Evolutionary conservation across 495 filamentous ascomycete genomes (phyloP).

Genomic region (Cercophora sp.): DNA sequence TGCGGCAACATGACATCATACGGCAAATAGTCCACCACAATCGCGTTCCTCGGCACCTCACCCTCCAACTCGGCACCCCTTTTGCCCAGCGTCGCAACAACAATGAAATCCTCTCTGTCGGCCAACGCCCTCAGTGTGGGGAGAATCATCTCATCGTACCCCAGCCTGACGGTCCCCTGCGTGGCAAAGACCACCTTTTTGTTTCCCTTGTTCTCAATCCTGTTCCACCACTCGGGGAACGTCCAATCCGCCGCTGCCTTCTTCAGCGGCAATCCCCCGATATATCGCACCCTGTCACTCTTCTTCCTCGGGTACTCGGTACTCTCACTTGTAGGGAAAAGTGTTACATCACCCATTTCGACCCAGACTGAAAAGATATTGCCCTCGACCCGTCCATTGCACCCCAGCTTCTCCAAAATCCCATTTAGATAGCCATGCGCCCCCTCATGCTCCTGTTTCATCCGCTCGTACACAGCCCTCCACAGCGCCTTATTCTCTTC

Average conservation of each 20-base stretch:
- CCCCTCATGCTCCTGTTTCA: background rate
- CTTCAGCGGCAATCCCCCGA: slow-evolving; percentile 19
- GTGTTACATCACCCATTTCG: slow-evolving; percentile 31
- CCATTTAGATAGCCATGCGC: slow-evolving; percentile 25
- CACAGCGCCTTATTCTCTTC: slow-evolving; percentile 15
- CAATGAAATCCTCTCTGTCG: slow-evolving; percentile 20
- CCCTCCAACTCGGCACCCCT: slow-evolving; percentile 9
- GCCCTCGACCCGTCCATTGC: slow-evolving; percentile 6
- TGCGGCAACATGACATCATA: slow-evolving; percentile 35
- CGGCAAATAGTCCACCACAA: slow-evolving; percentile 32
- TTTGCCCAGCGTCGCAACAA: slow-evolving; percentile 33
- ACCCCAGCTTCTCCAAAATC: slow-evolving; percentile 9
- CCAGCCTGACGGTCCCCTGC: slow-evolving; percentile 34
- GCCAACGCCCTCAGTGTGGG: slow-evolving; percentile 32
- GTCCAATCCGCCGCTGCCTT: slow-evolving; percentile 3
- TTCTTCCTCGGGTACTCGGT: slow-evolving; percentile 12
- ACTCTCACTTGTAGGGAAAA: slow-evolving; percentile 29
- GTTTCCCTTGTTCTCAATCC: slow-evolving; percentile 14
- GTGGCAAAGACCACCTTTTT: slow-evolving; percentile 36
- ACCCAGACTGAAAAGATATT: slow-evolving; percentile 10
- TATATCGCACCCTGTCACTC: background rate
- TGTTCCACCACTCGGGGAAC: slow-evolving; percentile 29
- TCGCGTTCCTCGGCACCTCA: slow-evolving; percentile 24
- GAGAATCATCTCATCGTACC: slow-evolving; percentile 30
- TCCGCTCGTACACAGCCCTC: slow-evolving; percentile 3